phyloP scores from a whole-genome alignment of 1,139 yeast genomes.

The Pneumocystis murina region DNA sequence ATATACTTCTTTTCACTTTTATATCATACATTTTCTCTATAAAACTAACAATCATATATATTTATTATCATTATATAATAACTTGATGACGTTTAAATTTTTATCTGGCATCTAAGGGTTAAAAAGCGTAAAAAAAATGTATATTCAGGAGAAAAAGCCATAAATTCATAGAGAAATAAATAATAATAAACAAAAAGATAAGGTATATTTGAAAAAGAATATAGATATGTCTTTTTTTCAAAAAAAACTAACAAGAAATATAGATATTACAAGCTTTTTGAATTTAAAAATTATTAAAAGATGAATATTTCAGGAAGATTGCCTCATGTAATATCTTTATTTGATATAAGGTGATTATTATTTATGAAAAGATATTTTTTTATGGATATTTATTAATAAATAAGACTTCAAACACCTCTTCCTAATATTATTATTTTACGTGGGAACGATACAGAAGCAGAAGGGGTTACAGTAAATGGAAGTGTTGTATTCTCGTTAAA shows the following conservation, averaged over 20 bases:
- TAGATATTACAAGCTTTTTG: background rate
- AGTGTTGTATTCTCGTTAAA: slow-evolving; percentile 58
- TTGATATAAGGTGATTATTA: slow-evolving; percentile 19
- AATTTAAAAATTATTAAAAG: background rate
- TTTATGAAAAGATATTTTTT: slow-evolving; percentile 2
- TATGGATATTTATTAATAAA: slow-evolving; percentile 33
- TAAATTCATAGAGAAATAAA: too few relatives aligned
- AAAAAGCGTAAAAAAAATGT: too few relatives aligned
- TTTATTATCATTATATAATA: too few relatives aligned
- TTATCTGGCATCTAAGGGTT: too few relatives aligned
- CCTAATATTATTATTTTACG: slow-evolving; percentile 70
- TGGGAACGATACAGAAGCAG: slow-evolving; percentile 64
- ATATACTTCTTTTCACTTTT: too few relatives aligned
- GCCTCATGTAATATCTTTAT: slow-evolving; percentile 15
- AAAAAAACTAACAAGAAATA: background rate
- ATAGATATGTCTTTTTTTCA: background rate
- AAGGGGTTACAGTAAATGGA: slow-evolving; percentile 63
- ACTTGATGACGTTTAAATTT: too few relatives aligned
- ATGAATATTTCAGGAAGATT: background rate
- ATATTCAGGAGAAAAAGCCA: too few relatives aligned
- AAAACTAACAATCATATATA: too few relatives aligned
- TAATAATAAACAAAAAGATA: too few relatives aligned
- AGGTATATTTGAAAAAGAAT: too few relatives aligned
- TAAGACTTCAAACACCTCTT: slow-evolving; percentile 50
- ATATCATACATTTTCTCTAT: too few relatives aligned